These are phyloP conservation scores for Podosphaera xanthii DNA, from an alignment of 2,329 filamentous ascomycete genomes.

Conservation along the genomic window DNA sequence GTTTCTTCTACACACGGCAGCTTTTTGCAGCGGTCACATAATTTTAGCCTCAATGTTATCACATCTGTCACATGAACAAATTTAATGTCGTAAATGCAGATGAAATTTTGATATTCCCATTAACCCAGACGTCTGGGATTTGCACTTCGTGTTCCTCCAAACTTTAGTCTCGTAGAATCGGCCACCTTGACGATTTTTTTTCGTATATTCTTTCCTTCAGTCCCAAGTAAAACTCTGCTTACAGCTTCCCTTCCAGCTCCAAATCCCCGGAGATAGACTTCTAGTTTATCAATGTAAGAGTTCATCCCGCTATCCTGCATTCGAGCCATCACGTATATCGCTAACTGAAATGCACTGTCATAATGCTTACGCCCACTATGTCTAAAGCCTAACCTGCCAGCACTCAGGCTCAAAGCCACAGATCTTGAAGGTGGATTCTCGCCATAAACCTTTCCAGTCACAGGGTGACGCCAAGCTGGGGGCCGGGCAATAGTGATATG, in stretches of 20 bases:
- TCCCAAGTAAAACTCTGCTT: conserved; percentile 69
- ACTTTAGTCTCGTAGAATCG: conserved; percentile 78
- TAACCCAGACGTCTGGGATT: conserved; percentile 52
- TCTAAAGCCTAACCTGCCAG: conserved; percentile 78
- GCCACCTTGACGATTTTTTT: conserved; percentile 56
- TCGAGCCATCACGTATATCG: conserved; percentile 59
- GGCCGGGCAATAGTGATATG: conserved; percentile 79
- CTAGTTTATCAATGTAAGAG: conserved; percentile 50
- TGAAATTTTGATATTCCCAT: not conserved
- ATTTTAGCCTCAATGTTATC: too few relatives aligned
- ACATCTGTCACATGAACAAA: too few relatives aligned
- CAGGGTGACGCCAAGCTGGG: conserved; percentile 6
- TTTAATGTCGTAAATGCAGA: too few relatives aligned
- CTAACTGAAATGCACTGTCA: conserved; percentile 80
- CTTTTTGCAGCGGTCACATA: too few relatives aligned
- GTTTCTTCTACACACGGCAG: too few relatives aligned
- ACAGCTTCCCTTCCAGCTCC: conserved; percentile 73
- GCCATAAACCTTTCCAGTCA: conserved; percentile 4
- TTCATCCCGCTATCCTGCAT: conserved; percentile 66
- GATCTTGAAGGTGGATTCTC: conserved; percentile 4
- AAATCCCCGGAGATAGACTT: conserved; percentile 68
- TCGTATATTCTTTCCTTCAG: conserved; percentile 56
- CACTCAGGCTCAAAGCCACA: conserved; percentile 39
- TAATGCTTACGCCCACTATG: conserved; percentile 63
- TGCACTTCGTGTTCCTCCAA: conserved; percentile 75